Base-by-base conservation (phyloP, 2,329 filamentous ascomycete species). In the Aspergillus clavatus region DNA sequence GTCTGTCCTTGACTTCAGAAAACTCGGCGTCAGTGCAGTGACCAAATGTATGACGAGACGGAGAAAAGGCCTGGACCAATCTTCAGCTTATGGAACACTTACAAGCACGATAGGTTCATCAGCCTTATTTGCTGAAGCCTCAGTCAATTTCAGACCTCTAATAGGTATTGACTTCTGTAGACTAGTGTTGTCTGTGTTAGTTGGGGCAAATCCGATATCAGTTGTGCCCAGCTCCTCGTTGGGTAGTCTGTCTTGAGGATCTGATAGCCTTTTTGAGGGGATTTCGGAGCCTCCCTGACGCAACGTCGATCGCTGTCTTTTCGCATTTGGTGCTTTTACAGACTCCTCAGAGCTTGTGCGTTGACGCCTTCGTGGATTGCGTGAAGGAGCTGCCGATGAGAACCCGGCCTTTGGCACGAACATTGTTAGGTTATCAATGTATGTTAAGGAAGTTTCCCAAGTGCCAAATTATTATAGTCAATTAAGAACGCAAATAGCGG, bases 1-100 rank as follows among this genome's bases (percentile, higher is more conserved):
- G 62, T 84, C 83, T 60, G 87, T 95, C 61, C 83, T 88, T 29
- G 87, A 88, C 86, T 94, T 49, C 8, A 52, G 24, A 44, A 14
- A 42, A 29, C 10, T 35, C 11, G 5, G 31, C 11, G 41, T 57
- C 45, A 57, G 50, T 36, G 26, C 12, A 42, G 38, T 36, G 16
- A 39, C 31, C 7, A 35, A 11, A 35, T 16, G 23, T 5, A 16
- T 18, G 14, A 35, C 31, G 7, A 7, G 31, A 18, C 16, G 31
- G 19, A 16, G 31, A 35, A 35, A 35, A 18, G 10, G 31, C 18
- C 16, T 6, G n/a, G 19, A 19, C 18, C n/a, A 11, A 11, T 14
- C 37, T 31, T 5, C 37, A 14, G 38, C 11, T 33, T 31, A 26
- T 22, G 38, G 19, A 18, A 42, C 28, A 54, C 47, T 28, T 45